These are phyloP conservation scores for Endocladia muricata DNA, from an alignment of 31 red algal species.

Conservation along the genomic window DNA sequence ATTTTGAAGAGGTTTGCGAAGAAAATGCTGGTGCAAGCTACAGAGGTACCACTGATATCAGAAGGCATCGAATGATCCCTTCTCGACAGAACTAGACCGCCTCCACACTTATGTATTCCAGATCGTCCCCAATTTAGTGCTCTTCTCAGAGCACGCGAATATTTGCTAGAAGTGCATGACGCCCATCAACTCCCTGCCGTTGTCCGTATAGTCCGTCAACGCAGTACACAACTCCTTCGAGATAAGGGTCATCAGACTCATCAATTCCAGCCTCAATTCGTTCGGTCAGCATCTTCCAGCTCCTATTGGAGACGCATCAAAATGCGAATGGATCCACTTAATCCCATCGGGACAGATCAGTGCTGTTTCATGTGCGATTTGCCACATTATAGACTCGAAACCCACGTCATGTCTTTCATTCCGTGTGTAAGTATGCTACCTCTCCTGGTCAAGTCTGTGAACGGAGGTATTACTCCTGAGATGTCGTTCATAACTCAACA, in stretches of 20 bases:
- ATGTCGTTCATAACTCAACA: constrained; percentile 6
- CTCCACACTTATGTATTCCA: background rate
- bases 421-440: background rate
- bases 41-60: no score
- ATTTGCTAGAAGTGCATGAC: background rate
- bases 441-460: constrained; percentile 24
- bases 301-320: constrained; percentile 11
- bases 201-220: background rate
- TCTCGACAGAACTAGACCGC: background rate
- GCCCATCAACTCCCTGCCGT: constrained; percentile 10
- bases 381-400: background rate
- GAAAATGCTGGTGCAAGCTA: no score
- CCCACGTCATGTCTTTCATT: background rate
- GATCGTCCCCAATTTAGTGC: background rate
- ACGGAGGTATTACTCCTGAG: background rate
- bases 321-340: background rate
- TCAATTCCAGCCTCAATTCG: background rate
- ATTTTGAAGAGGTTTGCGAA: no score
- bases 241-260: background rate
- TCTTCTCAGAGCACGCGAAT: background rate
- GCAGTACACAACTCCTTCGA: background rate
- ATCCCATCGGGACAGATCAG: constrained; percentile 11
- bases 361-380: background rate
- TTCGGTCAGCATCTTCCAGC: constrained; percentile 6
- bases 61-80: no score